phyloP scores from a whole-genome alignment of 345 rosid genomes.

The Euphorbia tirucalli region DNA sequence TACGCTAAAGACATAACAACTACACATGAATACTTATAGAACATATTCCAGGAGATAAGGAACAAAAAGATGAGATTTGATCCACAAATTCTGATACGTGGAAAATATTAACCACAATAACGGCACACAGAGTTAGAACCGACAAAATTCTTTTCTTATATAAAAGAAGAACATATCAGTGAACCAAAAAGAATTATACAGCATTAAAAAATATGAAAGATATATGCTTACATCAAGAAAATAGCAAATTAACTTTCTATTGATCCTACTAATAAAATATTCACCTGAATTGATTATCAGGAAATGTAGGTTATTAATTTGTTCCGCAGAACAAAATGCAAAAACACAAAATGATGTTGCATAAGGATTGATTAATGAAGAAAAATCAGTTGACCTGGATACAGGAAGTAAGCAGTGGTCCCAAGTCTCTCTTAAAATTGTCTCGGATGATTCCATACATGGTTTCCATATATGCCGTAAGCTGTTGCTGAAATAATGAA shows the following conservation, averaged over 20 bases:
- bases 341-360: background rate
- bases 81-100: background rate
- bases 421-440: slow-evolving; percentile 85
- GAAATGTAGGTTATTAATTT: background rate
- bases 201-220: background rate
- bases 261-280: background rate
- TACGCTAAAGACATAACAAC: background rate
- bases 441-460: slow-evolving; percentile 92
- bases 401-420: slow-evolving; percentile 67
- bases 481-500: slow-evolving; percentile 89
- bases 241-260: background rate
- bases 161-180: background rate
- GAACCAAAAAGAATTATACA: background rate
- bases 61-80: background rate
- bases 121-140: background rate
- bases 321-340: background rate
- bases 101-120: background rate
- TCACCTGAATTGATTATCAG: background rate
- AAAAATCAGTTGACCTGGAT: slow-evolving; percentile 56
- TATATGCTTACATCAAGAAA: background rate
- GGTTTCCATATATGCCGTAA: slow-evolving; percentile 93
- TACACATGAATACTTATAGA: background rate
- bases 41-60: background rate
- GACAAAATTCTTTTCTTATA: background rate
- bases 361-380: background rate